Evolutionary conservation across 305 asterid genomes (phyloP).

Genomic region (Salvia sclarea): DNA sequence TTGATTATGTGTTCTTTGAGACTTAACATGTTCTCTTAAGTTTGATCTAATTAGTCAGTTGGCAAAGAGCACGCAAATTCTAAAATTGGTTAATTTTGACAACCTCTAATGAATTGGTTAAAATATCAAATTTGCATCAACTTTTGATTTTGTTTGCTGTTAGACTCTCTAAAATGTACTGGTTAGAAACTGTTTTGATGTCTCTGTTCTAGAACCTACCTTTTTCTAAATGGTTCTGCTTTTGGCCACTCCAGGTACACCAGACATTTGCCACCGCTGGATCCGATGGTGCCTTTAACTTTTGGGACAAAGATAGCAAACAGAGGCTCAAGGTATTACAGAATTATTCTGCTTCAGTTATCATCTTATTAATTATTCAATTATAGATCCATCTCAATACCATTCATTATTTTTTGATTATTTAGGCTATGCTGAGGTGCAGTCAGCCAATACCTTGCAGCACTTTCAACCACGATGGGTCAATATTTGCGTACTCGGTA

Average conservation of each 20-base stretch:
- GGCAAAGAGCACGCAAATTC: neutral
- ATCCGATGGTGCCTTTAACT: constrained; percentile 88
- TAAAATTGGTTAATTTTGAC: neutral
- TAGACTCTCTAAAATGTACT: neutral
- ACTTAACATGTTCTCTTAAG: neutral
- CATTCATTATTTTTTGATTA: constrained; percentile 23
- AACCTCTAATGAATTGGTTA: neutral
- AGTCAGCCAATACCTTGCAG: constrained; percentile 82
- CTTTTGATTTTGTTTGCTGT: neutral
- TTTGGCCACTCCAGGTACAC: constrained; percentile 52
- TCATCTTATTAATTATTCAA: constrained; percentile 16
- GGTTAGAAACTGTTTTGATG: neutral
- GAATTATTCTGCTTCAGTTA: constrained; percentile 22
- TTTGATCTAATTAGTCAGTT: neutral
- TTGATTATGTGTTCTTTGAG: neutral
- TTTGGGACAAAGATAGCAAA: constrained; percentile 98
- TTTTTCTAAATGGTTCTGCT: constrained; percentile 17
- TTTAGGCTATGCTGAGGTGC: constrained; percentile 85
- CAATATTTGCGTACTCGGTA: constrained; percentile 84
- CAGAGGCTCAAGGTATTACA: constrained; percentile 82
- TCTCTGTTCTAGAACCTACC: neutral
- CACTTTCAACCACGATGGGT: constrained; percentile 81
- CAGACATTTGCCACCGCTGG: constrained; percentile 93
- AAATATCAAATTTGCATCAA: neutral
- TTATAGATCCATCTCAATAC: constrained; percentile 14